Conservation (phyloP, 345 rosid genomes). For the Syzygium grande region DNA sequence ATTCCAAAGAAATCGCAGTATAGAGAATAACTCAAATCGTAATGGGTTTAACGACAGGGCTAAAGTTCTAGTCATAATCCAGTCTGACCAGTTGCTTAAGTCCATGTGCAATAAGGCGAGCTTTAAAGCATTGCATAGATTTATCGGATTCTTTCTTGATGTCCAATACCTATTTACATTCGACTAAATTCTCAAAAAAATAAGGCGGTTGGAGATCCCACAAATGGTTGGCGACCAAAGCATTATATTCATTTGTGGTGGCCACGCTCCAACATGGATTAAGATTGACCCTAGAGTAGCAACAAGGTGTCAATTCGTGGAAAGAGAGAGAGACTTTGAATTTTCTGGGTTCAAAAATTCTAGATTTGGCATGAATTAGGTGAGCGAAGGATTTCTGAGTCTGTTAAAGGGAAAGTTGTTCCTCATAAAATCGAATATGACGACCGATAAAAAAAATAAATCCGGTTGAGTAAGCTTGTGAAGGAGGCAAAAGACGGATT, state of each 20-base stretch:
- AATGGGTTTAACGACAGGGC: not conserved
- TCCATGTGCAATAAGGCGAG: not conserved
- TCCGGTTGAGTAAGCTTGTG: no score
- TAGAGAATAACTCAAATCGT: not conserved
- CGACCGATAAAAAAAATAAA: no score
- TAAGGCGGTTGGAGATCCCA: not conserved
- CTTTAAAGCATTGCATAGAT: not conserved
- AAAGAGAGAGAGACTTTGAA: not conserved
- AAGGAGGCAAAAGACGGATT: no score
- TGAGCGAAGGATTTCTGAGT: not conserved
- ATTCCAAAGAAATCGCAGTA: not conserved
- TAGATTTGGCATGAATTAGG: not conserved
- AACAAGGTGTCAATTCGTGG: not conserved
- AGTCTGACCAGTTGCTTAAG: not conserved
- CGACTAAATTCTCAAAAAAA: no score
- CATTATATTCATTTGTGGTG: not conserved
- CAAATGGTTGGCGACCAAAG: not conserved
- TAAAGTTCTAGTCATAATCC: not conserved
- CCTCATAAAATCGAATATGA: not conserved
- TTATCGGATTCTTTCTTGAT: not conserved
- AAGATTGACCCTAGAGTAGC: not conserved
- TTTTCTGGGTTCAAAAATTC: not conserved
- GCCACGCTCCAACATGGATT: not conserved
- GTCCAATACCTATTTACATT: not conserved
- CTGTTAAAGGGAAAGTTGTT: not conserved